Conservation (phyloP, 2,329 filamentous ascomycete genomes). For the Madurella mycetomatis region DNA sequence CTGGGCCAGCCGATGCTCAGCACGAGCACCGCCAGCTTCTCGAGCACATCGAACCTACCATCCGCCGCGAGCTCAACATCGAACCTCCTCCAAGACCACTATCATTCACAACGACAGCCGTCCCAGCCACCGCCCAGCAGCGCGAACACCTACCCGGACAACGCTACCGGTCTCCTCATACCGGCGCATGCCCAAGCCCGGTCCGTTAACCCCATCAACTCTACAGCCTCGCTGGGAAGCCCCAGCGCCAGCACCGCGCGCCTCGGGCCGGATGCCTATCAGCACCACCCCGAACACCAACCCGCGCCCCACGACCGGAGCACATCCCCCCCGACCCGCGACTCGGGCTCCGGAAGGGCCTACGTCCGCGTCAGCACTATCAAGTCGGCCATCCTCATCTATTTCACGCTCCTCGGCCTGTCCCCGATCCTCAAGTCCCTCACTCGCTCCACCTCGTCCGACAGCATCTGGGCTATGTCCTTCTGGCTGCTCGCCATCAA, state of each 20-base stretch:
- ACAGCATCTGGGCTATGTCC: constrained; percentile 97
- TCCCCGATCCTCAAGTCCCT: constrained; percentile 95
- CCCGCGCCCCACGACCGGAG: constrained; percentile 16
- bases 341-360: constrained; percentile 37
- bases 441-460: constrained; percentile 85
- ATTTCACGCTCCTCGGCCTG: constrained; percentile 83
- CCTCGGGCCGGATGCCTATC: constrained; percentile 4
- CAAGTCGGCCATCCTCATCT: constrained; percentile 90
- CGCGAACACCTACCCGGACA: neutral
- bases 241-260: constrained; percentile 17
- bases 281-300: constrained; percentile 25
- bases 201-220: constrained; percentile 53
- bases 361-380: constrained; percentile 67
- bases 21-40: constrained; percentile 23
- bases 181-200: constrained; percentile 46
- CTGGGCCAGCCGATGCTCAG: constrained; percentile 15
- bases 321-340: constrained; percentile 23
- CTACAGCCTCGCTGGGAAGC: constrained; percentile 35
- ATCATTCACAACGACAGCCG: constrained; percentile 5
- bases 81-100: constrained; percentile 35
- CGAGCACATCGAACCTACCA: constrained; percentile 28
- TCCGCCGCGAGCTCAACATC: constrained; percentile 45
- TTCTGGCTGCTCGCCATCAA: constrained; percentile 92
- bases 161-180: constrained; percentile 29
- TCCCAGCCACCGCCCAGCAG: constrained; percentile 3